A percentile compares a stretch with the other conserved stretches of the same genome.
Conservation (phyloP, 2,329 filamentous ascomycete species). For the Cephalotrichum gorgonifer region DNA sequence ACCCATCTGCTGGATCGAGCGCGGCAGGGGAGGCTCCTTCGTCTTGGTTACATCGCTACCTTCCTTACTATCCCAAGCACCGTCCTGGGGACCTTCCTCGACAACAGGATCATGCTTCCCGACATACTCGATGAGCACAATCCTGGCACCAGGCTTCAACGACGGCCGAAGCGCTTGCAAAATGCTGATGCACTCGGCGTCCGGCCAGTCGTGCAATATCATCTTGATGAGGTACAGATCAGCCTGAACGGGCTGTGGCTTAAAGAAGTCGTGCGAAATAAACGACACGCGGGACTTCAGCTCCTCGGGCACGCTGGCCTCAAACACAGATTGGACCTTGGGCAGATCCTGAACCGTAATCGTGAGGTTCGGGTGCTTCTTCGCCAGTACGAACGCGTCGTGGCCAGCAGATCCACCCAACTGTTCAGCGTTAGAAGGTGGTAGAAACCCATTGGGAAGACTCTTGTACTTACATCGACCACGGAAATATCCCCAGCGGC, state of each 20-base stretch:
- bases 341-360: constrained; percentile 46
- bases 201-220: constrained; percentile 53
- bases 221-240: constrained; percentile 50
- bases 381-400: constrained; percentile 43
- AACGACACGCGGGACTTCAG: constrained; percentile 23
- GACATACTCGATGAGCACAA: constrained; percentile 36
- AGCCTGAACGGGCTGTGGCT: constrained; percentile 41
- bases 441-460: constrained; percentile 41
- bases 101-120: constrained; percentile 26
- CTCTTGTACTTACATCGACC: constrained; percentile 29
- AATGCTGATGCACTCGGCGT: constrained; percentile 37
- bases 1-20: constrained; percentile 36
- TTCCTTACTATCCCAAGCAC: constrained; percentile 26
- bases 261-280: constrained; percentile 47
- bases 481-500: constrained; percentile 47
- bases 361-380: constrained; percentile 34
- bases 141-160: constrained; percentile 40
- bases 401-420: constrained; percentile 49
- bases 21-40: constrained; percentile 12
- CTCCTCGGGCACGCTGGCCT: constrained; percentile 21
- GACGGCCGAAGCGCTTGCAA: constrained; percentile 40
- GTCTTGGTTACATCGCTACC: constrained; percentile 34
- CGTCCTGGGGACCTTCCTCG: constrained; percentile 25
- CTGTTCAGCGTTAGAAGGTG: constrained; percentile 41
- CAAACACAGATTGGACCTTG: constrained; percentile 36